These are phyloP conservation scores for Saprolegnia diclina DNA, from an alignment of 352 stramenopile species.

Conservation along the genomic window DNA sequence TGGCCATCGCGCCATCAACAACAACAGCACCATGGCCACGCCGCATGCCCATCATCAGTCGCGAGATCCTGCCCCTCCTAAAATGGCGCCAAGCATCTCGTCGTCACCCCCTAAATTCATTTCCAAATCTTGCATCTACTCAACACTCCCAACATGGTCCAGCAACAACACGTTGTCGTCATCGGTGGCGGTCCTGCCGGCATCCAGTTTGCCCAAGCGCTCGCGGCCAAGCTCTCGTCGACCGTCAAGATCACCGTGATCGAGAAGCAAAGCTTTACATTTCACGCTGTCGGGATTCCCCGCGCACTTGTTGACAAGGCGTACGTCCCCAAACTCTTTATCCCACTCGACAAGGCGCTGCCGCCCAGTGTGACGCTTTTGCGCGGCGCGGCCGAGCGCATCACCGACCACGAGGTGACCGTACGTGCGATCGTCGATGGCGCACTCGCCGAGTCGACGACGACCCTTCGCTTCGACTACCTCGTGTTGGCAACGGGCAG, in stretches of 20 bases:
- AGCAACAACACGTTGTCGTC: slow-evolving; percentile 36
- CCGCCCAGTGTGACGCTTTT: slow-evolving; percentile 33
- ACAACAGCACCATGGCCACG: too few species aligned
- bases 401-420: slow-evolving; percentile 36
- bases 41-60: too few species aligned
- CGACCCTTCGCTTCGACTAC: slow-evolving; percentile 50
- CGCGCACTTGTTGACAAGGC: slow-evolving; percentile 40
- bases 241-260: slow-evolving; percentile 39
- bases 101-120: too few species aligned
- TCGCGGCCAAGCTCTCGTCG: slow-evolving; percentile 34
- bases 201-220: slow-evolving; percentile 38
- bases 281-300: slow-evolving; percentile 39
- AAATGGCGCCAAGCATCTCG: too few species aligned
- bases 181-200: slow-evolving; percentile 45
- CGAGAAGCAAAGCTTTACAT: slow-evolving; percentile 50
- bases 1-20: too few species aligned
- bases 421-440: slow-evolving; percentile 36
- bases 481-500: slow-evolving; percentile 53
- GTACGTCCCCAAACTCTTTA: slow-evolving; percentile 49
- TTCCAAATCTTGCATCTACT: background rate
- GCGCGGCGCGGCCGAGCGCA: slow-evolving; percentile 29
- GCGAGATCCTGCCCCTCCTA: too few species aligned
- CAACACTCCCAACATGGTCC: background rate
- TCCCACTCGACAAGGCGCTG: slow-evolving; percentile 49
- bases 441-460: slow-evolving; percentile 26